Evolutionary conservation across 1,139 yeast species (phyloP), one percentile per base, ranked within the genome.

Genomic region (Kurtzmaniella natalensis): DNA sequence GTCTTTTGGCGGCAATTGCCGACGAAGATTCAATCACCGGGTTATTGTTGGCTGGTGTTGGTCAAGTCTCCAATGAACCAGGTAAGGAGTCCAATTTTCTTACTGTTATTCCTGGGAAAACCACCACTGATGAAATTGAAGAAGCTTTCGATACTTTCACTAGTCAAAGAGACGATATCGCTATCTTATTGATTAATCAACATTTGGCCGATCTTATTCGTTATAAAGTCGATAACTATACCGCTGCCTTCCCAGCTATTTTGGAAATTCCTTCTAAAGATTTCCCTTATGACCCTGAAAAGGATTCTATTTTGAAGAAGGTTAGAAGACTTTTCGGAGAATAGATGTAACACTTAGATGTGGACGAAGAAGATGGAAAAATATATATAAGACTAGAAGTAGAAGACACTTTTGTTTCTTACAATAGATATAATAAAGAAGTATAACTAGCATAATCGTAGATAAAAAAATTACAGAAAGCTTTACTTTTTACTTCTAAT

Each of bases 1-100:
- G 82, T 30, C 71, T 87, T 47, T 68, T 89, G 38, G 97, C 96
- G 9, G 94, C 89, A 34, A 87, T 89, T 53, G 97, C 96, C 18
- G 98, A 89, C 54, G 98, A 89, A 63, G 98, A 92, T 55, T 83
- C 97, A 15, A 89, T 92, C 40, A 94, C 98, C 2, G 99, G 99
- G 4, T 76, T 94, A 69, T 70, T 92, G 31, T 73, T 92, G 41
- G 98, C 99, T 1, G 99, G 99, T 25, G 81, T 87, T 40, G 99
- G 99, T 19, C 95, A 92, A 56, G 81, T 88, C 18, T 66, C 82
- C 43, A 70, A 72, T 42, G 75, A 73, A 41, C 61, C 70, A 29
- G 78, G 78, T 17, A 77, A 81, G 53, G 83, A 81, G 46, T 80
- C 87, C 64, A 94, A 94, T 68, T 88, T 83, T 53, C 66, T 78